These are phyloP conservation scores for Olyra latifolia DNA, from an alignment of 176 grass and related monocot genomes.

Conservation along the genomic window DNA sequence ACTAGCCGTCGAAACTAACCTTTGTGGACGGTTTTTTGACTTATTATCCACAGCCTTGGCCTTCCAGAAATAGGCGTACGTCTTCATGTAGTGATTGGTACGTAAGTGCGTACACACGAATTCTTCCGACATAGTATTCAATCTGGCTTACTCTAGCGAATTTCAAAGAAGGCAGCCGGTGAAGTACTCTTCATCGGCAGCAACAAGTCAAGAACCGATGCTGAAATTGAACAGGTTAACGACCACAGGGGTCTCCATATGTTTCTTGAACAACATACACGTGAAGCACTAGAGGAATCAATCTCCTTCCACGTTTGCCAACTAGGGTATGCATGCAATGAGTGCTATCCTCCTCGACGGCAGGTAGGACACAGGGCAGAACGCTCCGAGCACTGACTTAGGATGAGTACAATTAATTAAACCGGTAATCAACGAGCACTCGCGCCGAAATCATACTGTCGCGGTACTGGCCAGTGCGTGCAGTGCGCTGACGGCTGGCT, in stretches of 20 bases:
- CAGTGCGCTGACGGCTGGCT: neutral
- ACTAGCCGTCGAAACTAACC: too few species aligned
- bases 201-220: neutral
- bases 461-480: neutral
- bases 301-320: neutral
- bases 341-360: too few species aligned
- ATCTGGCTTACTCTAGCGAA: neutral
- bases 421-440: neutral
- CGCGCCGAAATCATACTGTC: neutral
- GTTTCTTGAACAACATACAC: neutral
- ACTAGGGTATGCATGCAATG: too few species aligned
- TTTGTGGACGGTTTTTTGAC: too few species aligned
- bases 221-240: neutral
- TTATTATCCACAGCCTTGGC: too few species aligned
- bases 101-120: too few species aligned
- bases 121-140: too few species aligned
- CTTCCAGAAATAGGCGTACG: too few species aligned
- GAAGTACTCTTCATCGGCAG: neutral
- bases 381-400: too few species aligned
- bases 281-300: neutral
- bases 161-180: neutral
- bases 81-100: too few species aligned
- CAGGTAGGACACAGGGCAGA: too few species aligned
- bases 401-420: too few species aligned
- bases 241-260: neutral